Evolutionary conservation across 768 basidiomycete species (phyloP).

Genomic region (Tricholoma saponaceum): DNA sequence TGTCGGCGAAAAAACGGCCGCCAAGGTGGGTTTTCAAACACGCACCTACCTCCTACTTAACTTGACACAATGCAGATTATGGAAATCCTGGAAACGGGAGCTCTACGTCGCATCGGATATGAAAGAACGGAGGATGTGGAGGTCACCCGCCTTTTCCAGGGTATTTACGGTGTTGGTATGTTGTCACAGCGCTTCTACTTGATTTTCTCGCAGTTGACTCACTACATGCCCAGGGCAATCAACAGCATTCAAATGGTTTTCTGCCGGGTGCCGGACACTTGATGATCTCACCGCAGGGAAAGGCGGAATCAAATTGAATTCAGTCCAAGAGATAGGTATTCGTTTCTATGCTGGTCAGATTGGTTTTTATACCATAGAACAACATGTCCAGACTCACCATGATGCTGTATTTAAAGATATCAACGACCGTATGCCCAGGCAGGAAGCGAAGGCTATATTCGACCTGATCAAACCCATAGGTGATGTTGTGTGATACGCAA

Average conservation of each 20-base stretch:
- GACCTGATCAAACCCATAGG: slow-evolving; percentile 69
- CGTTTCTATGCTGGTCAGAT: slow-evolving; percentile 62
- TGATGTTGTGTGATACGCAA: slow-evolving; percentile 18
- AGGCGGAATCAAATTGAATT: slow-evolving; percentile 55
- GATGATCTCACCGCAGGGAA: slow-evolving; percentile 64
- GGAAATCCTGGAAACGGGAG: slow-evolving; percentile 76
- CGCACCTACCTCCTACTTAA: background rate
- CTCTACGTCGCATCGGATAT: slow-evolving; percentile 61
- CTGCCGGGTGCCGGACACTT: slow-evolving; percentile 71
- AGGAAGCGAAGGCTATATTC: slow-evolving; percentile 73
- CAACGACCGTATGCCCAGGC: slow-evolving; percentile 79
- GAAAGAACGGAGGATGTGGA: slow-evolving; percentile 64
- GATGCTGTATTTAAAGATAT: slow-evolving; percentile 49
- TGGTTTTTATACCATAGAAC: background rate
- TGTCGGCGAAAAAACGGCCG: slow-evolving; percentile 72
- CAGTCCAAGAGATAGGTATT: slow-evolving; percentile 64
- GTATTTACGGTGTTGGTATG: slow-evolving; percentile 86
- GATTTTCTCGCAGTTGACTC: background rate
- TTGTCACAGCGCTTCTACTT: slow-evolving; percentile 1
- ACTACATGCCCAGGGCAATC: slow-evolving; percentile 41
- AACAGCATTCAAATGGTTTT: slow-evolving; percentile 72
- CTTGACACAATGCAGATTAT: slow-evolving; percentile 50
- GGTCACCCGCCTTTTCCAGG: slow-evolving; percentile 57
- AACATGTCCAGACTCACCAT: background rate
- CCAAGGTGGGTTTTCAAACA: slow-evolving; percentile 43